These are phyloP conservation scores for Nadsonia commutata DNA, from an alignment of 1,139 yeast genomes.

Conservation along the genomic window DNA sequence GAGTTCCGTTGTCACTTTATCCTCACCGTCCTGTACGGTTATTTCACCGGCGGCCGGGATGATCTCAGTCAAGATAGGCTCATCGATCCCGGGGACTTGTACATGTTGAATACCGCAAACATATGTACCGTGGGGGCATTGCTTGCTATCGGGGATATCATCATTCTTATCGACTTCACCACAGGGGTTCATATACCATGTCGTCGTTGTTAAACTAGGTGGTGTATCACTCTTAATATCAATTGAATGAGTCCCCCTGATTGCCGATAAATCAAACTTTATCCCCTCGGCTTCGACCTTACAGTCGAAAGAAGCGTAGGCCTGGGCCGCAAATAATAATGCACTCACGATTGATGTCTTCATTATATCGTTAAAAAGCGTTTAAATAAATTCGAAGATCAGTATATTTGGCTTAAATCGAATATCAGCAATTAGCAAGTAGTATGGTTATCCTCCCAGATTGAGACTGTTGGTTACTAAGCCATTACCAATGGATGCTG, in stretches of 20 bases:
- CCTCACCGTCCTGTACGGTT: constrained; percentile 27
- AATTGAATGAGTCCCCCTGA: constrained; percentile 35
- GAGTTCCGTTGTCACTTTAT: constrained; percentile 37
- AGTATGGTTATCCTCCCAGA: no score
- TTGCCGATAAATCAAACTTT: constrained; percentile 27
- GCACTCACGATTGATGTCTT: not conserved
- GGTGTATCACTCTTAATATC: constrained; percentile 44
- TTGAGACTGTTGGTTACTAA: no score
- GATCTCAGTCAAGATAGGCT: constrained; percentile 1
- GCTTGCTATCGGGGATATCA: constrained; percentile 22
- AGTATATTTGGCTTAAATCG: no score
- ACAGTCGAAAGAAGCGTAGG: constrained; percentile 31
- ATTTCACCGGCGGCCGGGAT: constrained; percentile 12
- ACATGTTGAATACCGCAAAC: constrained; percentile 32
- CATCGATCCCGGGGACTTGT: constrained; percentile 9
- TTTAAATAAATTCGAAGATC: no score
- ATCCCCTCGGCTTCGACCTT: constrained; percentile 28
- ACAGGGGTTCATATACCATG: constrained; percentile 66
- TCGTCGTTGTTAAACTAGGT: constrained; percentile 48
- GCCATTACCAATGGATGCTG: no score
- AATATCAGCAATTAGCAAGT: no score
- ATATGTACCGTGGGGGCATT: constrained; percentile 57
- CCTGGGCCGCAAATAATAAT: constrained; percentile 9
- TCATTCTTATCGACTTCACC: constrained; percentile 26
- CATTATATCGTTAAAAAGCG: no score